phyloP scores from a whole-genome alignment of 192 early-diverging fungal genomes.

The Linnemannia exigua region DNA sequence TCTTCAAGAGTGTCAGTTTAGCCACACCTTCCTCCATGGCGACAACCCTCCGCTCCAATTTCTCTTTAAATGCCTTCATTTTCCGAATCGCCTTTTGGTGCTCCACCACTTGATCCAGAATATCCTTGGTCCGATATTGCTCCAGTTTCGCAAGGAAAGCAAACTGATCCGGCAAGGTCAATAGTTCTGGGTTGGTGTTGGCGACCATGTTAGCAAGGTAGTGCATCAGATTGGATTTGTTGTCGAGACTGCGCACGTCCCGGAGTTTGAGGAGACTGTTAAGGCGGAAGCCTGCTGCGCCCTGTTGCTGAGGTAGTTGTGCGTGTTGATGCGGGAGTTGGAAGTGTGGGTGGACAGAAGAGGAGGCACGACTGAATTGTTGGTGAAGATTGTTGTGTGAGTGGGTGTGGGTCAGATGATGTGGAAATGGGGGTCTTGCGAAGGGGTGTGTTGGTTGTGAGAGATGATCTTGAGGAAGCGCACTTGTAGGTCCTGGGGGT shows the following conservation, averaged over 20 bases:
- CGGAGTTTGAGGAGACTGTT: slow-evolving; percentile 42
- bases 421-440: neutral
- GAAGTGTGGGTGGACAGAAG: neutral
- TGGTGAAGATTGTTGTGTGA: neutral
- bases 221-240: slow-evolving; percentile 54
- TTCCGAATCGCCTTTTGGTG: slow-evolving; percentile 41
- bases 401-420: neutral
- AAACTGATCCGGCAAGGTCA: slow-evolving; percentile 41
- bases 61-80: slow-evolving; percentile 10
- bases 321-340: neutral
- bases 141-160: slow-evolving; percentile 34
- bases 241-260: slow-evolving; percentile 47
- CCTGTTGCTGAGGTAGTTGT: slow-evolving; percentile 27
- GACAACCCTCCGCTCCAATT: slow-evolving; percentile 14
- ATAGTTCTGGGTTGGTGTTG: slow-evolving; percentile 42
- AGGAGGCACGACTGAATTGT: neutral
- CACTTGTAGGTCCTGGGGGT: neutral
- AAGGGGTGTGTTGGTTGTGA: neutral
- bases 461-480: neutral
- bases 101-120: slow-evolving; percentile 50
- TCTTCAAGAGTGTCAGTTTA: neutral
- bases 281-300: slow-evolving; percentile 51
- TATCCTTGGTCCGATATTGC: slow-evolving; percentile 41
- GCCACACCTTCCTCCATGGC: neutral
- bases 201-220: slow-evolving; percentile 53